A percentile compares a stretch with the other conserved stretches of the same genome.
These are phyloP conservation scores for Crithidia mellificae DNA, from an alignment of 208 protist species.

Conservation along the genomic window DNA sequence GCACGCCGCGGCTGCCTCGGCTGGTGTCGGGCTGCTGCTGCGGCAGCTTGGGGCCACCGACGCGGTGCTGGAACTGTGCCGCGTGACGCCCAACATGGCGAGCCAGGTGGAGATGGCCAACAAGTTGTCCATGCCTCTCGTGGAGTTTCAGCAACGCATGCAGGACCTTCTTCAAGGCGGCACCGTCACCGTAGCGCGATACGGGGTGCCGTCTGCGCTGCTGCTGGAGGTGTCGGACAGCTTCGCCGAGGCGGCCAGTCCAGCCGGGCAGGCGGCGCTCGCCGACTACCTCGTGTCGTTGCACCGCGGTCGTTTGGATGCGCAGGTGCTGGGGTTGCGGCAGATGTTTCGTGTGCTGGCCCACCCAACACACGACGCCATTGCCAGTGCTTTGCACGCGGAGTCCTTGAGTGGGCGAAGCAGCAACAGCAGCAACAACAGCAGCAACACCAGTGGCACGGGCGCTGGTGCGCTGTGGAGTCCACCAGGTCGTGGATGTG, in stretches of 20 bases:
- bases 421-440: too few relatives aligned
- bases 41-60: constrained; percentile 66
- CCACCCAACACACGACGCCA: constrained; percentile 47
- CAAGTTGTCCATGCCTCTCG: constrained; percentile 44
- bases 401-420: constrained; percentile 7
- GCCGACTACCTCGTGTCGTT: constrained; percentile 27
- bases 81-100: constrained; percentile 32
- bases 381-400: constrained; percentile 39
- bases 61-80: constrained; percentile 63
- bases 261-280: constrained; percentile 27
- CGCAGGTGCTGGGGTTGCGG: constrained; percentile 42
- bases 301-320: constrained; percentile 42
- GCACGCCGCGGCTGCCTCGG: not conserved
- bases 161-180: constrained; percentile 53
- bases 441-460: too few relatives aligned
- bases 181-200: constrained; percentile 29
- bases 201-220: constrained; percentile 25
- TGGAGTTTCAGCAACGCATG: constrained; percentile 65
- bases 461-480: constrained; percentile 31
- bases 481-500: constrained; percentile 44
- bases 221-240: constrained; percentile 31
- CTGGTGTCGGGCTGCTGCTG: constrained; percentile 50
- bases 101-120: constrained; percentile 70
- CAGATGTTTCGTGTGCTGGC: constrained; percentile 60
- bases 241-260: constrained; percentile 42